phyloP scores from a whole-genome alignment of 352 stramenopile genomes.

The Globisporangium barbulae region DNA sequence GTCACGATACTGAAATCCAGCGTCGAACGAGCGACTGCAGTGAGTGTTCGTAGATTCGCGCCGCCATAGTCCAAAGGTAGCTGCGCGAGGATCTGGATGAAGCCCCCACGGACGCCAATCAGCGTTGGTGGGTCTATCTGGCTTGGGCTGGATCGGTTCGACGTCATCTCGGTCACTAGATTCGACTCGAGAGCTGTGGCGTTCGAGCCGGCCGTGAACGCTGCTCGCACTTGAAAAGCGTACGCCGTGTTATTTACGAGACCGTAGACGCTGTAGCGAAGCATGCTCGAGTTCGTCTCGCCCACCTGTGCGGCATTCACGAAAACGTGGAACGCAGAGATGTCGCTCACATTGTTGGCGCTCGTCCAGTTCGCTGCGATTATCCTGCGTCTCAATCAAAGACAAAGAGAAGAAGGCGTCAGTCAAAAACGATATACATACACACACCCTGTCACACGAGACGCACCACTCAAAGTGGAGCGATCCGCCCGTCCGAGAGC shows the following conservation, averaged over 20 bases:
- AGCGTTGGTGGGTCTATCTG: neutral
- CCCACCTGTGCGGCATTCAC: constrained; percentile 3
- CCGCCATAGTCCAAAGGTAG: constrained; percentile 7
- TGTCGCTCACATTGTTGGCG: constrained; percentile 4
- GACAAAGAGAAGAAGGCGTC: neutral
- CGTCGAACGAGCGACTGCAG: constrained; percentile 4
- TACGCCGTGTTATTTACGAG: constrained; percentile 13
- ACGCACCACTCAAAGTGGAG: constrained; percentile 14
- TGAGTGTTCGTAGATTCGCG: neutral
- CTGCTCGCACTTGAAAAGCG: constrained; percentile 11
- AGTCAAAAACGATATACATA: neutral
- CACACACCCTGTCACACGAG: neutral
- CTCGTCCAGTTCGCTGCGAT: constrained; percentile 9
- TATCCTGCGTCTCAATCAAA: constrained; percentile 2
- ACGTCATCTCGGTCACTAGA: constrained; percentile 2
- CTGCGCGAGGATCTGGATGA: neutral
- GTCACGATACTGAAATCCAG: constrained; percentile 4
- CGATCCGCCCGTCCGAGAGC: constrained; percentile 7
- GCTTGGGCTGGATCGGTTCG: constrained; percentile 2
- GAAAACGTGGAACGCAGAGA: constrained; percentile 11
- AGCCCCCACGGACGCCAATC: neutral
- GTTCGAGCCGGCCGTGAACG: neutral
- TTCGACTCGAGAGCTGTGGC: constrained; percentile 8
- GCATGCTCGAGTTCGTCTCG: neutral
- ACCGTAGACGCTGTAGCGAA: constrained; percentile 6